These are phyloP conservation scores for Colletotrichum graminicola DNA, from an alignment of 2,329 filamentous ascomycete genomes.

Conservation along the genomic window DNA sequence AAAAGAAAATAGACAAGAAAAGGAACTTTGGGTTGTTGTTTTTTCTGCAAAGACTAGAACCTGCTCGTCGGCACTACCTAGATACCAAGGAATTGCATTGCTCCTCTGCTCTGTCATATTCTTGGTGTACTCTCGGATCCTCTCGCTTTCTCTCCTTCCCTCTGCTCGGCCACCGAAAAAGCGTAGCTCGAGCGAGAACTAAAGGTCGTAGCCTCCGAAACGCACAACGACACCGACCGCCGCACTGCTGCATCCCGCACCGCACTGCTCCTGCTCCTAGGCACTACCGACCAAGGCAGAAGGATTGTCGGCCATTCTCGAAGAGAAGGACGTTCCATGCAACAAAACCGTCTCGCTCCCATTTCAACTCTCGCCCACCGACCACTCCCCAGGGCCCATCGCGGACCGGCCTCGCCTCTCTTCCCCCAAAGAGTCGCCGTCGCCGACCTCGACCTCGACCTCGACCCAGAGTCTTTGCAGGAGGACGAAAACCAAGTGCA, in stretches of 20 bases:
- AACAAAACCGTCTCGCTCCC: conserved; percentile 38
- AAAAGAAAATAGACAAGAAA: conserved; percentile 14
- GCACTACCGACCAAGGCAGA: conserved; percentile 11
- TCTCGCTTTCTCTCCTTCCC: conserved; percentile 10
- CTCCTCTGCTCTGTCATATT: conserved; percentile 19
- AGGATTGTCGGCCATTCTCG: conserved; percentile 3
- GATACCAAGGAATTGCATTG: conserved; percentile 13
- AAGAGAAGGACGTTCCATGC: conserved; percentile 33
- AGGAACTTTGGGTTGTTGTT: background rate
- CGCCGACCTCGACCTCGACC: conserved; percentile 6
- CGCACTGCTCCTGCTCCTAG: conserved; percentile 15
- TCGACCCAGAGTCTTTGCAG: conserved; percentile 6
- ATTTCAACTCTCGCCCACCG: conserved; percentile 7
- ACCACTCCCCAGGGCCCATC: conserved; percentile 28
- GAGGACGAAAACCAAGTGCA: background rate
- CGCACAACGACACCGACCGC: conserved; percentile 32
- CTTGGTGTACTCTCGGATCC: conserved; percentile 37
- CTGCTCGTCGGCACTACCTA: conserved; percentile 8
- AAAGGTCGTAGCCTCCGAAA: conserved; percentile 36
- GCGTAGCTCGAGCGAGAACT: conserved; percentile 40
- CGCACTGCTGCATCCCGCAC: conserved; percentile 35
- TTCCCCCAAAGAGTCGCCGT: conserved; percentile 21
- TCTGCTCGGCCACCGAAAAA: conserved; percentile 41
- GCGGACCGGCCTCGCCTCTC: conserved; percentile 34
- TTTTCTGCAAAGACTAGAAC: conserved; percentile 11